Evolutionary conservation across 2,329 filamentous ascomycete species (phyloP), one percentile per base, ranked within the genome.

Genomic region (Metarhizium robertsii): DNA sequence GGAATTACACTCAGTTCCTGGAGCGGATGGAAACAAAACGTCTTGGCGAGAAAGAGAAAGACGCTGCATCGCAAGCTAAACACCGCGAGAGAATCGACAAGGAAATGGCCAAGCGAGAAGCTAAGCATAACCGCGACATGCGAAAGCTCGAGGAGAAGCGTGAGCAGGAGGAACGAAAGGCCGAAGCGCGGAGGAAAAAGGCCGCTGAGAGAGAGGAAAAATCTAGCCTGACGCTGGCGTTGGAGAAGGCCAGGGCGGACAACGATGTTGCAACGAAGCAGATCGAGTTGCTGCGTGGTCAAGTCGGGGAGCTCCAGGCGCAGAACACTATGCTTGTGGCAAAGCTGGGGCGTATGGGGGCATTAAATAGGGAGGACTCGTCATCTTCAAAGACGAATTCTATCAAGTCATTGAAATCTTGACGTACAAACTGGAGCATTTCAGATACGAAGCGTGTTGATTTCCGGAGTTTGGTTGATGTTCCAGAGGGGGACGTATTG

Each of bases 21-120:
- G 73, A 80, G 58, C 80, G 75, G 48, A 67, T 72, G 38, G 62
- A 69, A 34, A 72, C 66, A 30, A 76, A 75, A 58, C 72, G 73
- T 18, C 68, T 70, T 11, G 79, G 80, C 38, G 74, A 75, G 57
- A 69, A 76, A 59, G 71, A 74, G 52, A 72, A 79, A 55, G 80
- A 85, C 49, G 73, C 72, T 52, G 68, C 73, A 1, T 73, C 75
- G 2, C 59, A 83, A 5, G 75, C 78, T 34, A 86, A 83, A 66
- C 74, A 83, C 7, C 77, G 79, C 34, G 82, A 86, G 64, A 85
- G 81, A 64, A 83, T 88, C 66, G 79, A 83, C 49, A 75, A 73
- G 50, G 83, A 87, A 60, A 66, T 85, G 0, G 79, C 80, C 47
- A 88, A 86, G 65, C 81, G 85, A 53, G 81, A 86, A 61, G 84